Evolutionary conservation across 768 basidiomycete species (phyloP).

Genomic region (Tricholoma flavovirens): DNA sequence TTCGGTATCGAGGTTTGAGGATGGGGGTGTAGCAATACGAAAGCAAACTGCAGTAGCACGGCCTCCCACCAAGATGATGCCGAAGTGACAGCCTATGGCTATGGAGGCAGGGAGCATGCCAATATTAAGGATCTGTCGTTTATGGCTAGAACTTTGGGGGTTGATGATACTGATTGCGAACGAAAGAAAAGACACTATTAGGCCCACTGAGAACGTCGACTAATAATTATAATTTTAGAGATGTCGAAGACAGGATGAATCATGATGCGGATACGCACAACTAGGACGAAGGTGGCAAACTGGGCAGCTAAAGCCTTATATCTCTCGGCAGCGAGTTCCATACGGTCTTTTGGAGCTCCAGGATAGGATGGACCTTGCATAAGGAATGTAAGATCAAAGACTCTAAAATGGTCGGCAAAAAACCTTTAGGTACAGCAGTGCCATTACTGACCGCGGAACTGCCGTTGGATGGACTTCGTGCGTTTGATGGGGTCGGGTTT

Average conservation of each 20-base stretch:
- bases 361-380: no score
- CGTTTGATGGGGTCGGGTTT: no score
- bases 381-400: no score
- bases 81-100: slow-evolving; percentile 9
- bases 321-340: background rate
- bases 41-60: slow-evolving; percentile 10
- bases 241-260: background rate
- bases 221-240: background rate
- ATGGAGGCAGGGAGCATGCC: slow-evolving; percentile 9
- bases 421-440: no score
- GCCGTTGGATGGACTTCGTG: no score
- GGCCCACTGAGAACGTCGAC: slow-evolving; percentile 7
- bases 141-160: background rate
- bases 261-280: slow-evolving; percentile 2
- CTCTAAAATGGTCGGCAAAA: no score
- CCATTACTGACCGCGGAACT: no score
- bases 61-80: slow-evolving; percentile 13
- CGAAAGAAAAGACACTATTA: slow-evolving; percentile 7
- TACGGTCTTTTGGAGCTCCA: no score
- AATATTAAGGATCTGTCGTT: slow-evolving; percentile 3
- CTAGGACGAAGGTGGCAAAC: slow-evolving; percentile 6
- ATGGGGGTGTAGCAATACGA: background rate
- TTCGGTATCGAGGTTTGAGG: background rate
- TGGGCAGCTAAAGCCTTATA: slow-evolving; percentile 6
- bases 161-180: slow-evolving; percentile 3